These are phyloP conservation scores for Datisca glomerata DNA, from an alignment of 306 rosid genomes.

Conservation along the genomic window DNA sequence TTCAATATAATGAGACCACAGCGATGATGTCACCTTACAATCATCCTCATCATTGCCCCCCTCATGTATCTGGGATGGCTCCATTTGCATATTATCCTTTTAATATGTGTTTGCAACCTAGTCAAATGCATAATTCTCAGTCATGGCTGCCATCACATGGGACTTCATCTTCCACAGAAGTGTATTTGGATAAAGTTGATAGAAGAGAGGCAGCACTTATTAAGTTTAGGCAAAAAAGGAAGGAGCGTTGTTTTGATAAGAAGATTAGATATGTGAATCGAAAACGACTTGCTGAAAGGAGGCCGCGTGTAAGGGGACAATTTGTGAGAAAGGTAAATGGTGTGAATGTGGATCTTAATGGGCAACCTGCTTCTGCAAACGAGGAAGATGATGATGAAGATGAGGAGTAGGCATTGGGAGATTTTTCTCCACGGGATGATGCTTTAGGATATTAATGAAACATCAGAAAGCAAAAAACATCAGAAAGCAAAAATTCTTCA, in stretches of 20 bases:
- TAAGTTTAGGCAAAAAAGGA: constrained; percentile 92
- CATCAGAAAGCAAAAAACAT: too few species aligned
- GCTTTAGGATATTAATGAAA: neutral
- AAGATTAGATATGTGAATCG: constrained; percentile 85
- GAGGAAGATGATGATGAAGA: constrained; percentile 69
- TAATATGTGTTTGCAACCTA: constrained; percentile 54
- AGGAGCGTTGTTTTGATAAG: constrained; percentile 93
- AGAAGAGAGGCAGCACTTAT: constrained; percentile 96
- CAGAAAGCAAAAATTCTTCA: too few species aligned
- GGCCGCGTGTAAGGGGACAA: constrained; percentile 91
- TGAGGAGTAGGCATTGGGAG: constrained; percentile 29
- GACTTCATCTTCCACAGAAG: constrained; percentile 46
- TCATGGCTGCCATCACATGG: constrained; percentile 69
- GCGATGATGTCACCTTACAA: constrained; percentile 55
- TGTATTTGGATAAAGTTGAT: constrained; percentile 49
- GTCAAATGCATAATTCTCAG: constrained; percentile 55
- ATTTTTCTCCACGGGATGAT: constrained; percentile 10
- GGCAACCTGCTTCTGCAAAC: constrained; percentile 63
- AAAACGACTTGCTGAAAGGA: constrained; percentile 76
- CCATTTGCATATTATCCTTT: constrained; percentile 64
- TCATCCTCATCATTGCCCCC: constrained; percentile 62
- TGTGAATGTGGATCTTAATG: constrained; percentile 71
- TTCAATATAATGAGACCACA: constrained; percentile 44
- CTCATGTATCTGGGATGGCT: constrained; percentile 59
- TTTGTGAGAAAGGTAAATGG: constrained; percentile 82